Evolutionary conservation across 371 early-diverging fungal species (phyloP).

Genomic region (Haplosporangium sp.): DNA sequence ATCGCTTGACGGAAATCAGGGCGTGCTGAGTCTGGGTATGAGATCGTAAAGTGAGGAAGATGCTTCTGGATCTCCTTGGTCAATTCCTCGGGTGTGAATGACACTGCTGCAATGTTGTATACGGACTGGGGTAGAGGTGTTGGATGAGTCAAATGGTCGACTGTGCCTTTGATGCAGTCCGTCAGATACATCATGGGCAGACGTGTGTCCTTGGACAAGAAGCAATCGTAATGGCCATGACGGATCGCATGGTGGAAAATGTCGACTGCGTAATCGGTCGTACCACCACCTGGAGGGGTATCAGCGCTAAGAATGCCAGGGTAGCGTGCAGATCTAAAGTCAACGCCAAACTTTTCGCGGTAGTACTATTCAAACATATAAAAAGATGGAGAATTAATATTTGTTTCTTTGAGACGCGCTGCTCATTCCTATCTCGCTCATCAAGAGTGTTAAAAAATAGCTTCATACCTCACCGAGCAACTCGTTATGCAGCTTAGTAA

Average conservation of each 20-base stretch:
- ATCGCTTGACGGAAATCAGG: conserved; percentile 71
- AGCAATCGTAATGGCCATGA: conserved; percentile 60
- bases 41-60: conserved; percentile 59
- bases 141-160: conserved; percentile 64
- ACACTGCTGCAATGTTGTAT: conserved; percentile 68
- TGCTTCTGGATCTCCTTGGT: conserved; percentile 60
- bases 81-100: conserved; percentile 65
- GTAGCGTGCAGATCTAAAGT: conserved; percentile 69
- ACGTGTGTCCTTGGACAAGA: conserved; percentile 60
- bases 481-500: conserved; percentile 71
- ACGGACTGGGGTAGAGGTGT: conserved; percentile 59
- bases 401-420: not conserved
- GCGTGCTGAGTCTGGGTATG: conserved; percentile 54
- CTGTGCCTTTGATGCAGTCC: conserved; percentile 68
- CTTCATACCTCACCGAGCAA: conserved; percentile 63
- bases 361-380: conserved; percentile 56
- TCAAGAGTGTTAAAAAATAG: not conserved
- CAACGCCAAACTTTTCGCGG: conserved; percentile 66
- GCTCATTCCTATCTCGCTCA: no score
- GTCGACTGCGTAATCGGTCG: conserved; percentile 72
- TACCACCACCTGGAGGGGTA: conserved; percentile 69
- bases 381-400: not conserved
- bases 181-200: conserved; percentile 73
- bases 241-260: conserved; percentile 70
- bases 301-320: conserved; percentile 71